Base-by-base conservation (phyloP, 768 basidiomycete species). In the Cyclocybe aegerita region DNA sequence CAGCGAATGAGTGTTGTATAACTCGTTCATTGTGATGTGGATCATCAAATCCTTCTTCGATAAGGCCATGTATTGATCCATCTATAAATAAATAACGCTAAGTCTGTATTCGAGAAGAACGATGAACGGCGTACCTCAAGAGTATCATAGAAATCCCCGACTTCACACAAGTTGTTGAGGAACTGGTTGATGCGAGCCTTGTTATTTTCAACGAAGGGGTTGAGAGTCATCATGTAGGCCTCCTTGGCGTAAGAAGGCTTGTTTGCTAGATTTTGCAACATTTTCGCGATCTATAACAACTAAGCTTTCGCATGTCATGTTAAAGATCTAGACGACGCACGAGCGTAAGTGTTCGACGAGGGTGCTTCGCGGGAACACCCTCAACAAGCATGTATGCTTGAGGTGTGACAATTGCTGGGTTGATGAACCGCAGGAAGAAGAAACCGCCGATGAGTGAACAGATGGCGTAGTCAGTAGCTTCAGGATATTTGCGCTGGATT, bases 331-430 rank as follows among this genome's bases (percentile, higher is more conserved):
- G n/a, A 63, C 74, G 50, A 53, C 90, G 52, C 60, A 80, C 80
- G 66, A 99, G 76, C 9, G 97, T 99, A 64, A 99, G 75, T 8
- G 97, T 99, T 62, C 97, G 84, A 44, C 97, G 79, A 23, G 97
- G 97, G 66, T 98, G 96, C 68, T 98, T 98, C 8, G 97, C 96
- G 1, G 97, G 97, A 10, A 96, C 91, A 43, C 90, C 92, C 65
- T 98, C 95, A 29, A 99, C 97, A 43, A 99, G 82, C 97, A 99
- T 99, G 68, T 98, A 99, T 30, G 97, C 97, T 66, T 99, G 97
- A 0, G 97, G 97, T 0, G 97, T 99, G 54, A 99, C 97, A 49
- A 99, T 93, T 2, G 97, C 97, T 2, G 97, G 97, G 62, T 99
- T 99, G 74, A 99, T 98, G 74, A 99, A 99, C 14, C 97, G 90